phyloP scores from a whole-genome alignment of 169 alveolate genomes.

The Plasmodium inui region DNA sequence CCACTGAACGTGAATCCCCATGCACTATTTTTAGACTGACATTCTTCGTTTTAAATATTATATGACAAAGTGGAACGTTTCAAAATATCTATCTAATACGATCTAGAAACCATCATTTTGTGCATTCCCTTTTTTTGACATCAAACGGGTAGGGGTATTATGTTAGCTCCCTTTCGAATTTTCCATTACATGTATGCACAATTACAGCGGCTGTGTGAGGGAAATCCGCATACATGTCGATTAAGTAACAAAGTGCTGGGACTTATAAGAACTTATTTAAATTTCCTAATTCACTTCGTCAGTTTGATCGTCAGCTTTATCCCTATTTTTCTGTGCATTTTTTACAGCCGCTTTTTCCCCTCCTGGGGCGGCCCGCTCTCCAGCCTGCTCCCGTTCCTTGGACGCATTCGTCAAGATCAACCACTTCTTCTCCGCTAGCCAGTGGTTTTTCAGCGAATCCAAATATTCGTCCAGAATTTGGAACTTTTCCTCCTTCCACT shows the following conservation, averaged over 20 bases:
- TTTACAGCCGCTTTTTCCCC: background rate
- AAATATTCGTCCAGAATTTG: background rate
- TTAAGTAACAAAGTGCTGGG: background rate
- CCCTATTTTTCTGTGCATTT: background rate
- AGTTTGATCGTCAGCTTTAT: background rate
- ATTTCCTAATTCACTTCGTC: background rate
- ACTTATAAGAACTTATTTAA: background rate
- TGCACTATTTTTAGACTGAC: background rate
- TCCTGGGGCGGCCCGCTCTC: background rate
- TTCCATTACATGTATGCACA: background rate
- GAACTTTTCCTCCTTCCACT: constrained; percentile 2
- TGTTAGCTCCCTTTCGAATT: background rate
- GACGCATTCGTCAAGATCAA: background rate
- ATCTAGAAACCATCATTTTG: background rate
- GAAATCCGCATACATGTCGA: background rate
- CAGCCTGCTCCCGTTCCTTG: background rate
- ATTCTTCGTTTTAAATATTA: background rate
- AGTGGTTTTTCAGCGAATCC: background rate
- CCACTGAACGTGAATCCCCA: background rate
- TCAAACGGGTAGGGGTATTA: background rate
- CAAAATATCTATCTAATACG: background rate
- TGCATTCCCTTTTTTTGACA: background rate
- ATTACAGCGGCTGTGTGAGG: background rate
- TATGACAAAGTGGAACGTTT: background rate
- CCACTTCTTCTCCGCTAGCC: constrained; percentile 8